Percentiles rank a stretch among this genome's conserved stretches.
Conservation (phyloP, 306 rosid genomes). For the Inga leiocalycina region DNA sequence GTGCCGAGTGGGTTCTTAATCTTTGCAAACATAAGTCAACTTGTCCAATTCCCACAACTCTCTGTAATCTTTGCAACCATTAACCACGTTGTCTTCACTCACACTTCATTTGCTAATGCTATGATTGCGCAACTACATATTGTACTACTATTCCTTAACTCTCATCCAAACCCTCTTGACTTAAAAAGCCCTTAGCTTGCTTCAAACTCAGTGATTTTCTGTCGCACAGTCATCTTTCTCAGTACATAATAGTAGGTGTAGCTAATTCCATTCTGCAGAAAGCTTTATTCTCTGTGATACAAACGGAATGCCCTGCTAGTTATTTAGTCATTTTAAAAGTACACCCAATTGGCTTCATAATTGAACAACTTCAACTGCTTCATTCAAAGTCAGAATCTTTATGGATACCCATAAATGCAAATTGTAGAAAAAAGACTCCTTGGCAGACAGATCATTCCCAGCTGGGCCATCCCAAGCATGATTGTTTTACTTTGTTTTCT, state of each 20-base stretch:
- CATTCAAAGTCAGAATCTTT: background rate
- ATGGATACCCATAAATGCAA: background rate
- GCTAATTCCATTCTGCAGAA: background rate
- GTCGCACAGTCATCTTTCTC: background rate
- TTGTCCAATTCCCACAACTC: background rate
- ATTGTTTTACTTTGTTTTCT: background rate
- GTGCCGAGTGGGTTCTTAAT: background rate
- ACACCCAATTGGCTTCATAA: background rate
- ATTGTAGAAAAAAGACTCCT: background rate
- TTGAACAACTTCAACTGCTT: background rate
- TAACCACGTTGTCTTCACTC: background rate
- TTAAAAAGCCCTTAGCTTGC: background rate
- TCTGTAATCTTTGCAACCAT: background rate
- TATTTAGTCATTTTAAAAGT: background rate
- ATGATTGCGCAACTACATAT: background rate
- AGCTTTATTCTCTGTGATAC: background rate
- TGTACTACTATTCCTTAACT: background rate
- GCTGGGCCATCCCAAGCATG: background rate
- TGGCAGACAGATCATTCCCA: constrained; percentile 6
- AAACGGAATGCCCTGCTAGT: background rate
- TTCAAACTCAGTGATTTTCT: background rate
- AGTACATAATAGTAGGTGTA: background rate
- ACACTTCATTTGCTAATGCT: no score
- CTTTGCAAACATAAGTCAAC: background rate
- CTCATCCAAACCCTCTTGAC: background rate